These are phyloP conservation scores for Poteriospumella lacustris DNA, from an alignment of 108 stramenopile species.

Conservation along the genomic window DNA sequence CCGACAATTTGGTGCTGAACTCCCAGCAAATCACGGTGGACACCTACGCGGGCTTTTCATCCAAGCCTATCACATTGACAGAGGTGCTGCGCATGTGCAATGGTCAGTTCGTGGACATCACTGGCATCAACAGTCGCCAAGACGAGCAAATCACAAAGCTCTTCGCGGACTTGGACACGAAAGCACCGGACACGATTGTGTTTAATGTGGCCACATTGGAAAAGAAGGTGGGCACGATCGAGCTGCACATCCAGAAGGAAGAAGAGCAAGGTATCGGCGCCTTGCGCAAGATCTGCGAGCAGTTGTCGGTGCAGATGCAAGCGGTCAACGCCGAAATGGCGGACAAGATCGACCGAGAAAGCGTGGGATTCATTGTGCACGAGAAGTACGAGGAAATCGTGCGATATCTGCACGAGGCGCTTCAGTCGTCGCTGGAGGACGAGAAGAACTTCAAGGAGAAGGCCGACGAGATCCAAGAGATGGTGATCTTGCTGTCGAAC, in stretches of 20 bases:
- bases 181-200: slow-evolving; percentile 13
- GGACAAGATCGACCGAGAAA: slow-evolving; percentile 19
- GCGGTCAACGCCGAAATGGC: background rate
- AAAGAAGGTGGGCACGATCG: slow-evolving; percentile 15
- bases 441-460: slow-evolving; percentile 27
- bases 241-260: slow-evolving; percentile 24
- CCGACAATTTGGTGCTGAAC: slow-evolving; percentile 9
- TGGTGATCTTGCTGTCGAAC: background rate
- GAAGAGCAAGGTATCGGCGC: slow-evolving; percentile 31
- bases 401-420: slow-evolving; percentile 21
- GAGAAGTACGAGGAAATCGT: slow-evolving; percentile 30
- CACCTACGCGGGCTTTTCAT: slow-evolving; percentile 1
- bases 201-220: slow-evolving; percentile 16
- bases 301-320: background rate
- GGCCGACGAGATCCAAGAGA: slow-evolving; percentile 22
- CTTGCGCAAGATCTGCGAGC: slow-evolving; percentile 2
- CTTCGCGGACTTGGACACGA: background rate
- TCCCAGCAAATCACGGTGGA: slow-evolving; percentile 24
- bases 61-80: background rate
- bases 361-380: slow-evolving; percentile 17
- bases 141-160: background rate
- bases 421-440: slow-evolving; percentile 13
- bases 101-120: background rate
- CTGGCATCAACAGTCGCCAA: background rate
- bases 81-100: background rate